phyloP scores from a whole-genome alignment of 352 stramenopile species.

The Pythium pyrilobum region DNA sequence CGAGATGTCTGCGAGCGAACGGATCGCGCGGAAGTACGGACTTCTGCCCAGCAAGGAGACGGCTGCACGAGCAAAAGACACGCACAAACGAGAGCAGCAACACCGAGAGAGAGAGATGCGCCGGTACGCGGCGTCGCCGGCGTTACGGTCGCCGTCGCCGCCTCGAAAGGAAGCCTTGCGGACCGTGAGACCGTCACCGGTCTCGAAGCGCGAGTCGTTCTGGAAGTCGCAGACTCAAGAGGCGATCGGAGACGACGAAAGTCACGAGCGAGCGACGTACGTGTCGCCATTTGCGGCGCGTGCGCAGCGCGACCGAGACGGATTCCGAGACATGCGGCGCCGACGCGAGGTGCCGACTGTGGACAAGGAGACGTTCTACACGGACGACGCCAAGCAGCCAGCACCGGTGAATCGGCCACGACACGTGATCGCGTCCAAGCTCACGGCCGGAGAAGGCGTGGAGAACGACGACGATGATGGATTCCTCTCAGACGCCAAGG shows the following conservation, averaged over 20 bases:
- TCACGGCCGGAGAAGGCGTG: conserved; percentile 14
- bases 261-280: conserved; percentile 15
- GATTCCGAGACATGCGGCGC: conserved; percentile 9
- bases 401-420: conserved; percentile 22
- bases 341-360: conserved; percentile 1
- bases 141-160: not conserved
- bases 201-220: conserved; percentile 11
- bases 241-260: not conserved
- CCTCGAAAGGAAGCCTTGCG: not conserved
- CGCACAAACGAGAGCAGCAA: not conserved
- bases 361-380: conserved; percentile 32
- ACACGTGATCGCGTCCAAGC: conserved; percentile 36
- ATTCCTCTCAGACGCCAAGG: conserved; percentile 62
- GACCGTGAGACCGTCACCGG: not conserved
- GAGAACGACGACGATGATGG: conserved; percentile 32
- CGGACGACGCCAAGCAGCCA: conserved; percentile 24
- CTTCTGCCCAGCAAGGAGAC: conserved; percentile 23
- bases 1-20: conserved; percentile 34
- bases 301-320: not conserved
- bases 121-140: not conserved
- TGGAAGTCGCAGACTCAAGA: conserved; percentile 8
- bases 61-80: not conserved
- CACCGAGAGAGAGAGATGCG: not conserved
- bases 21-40: conserved; percentile 63
- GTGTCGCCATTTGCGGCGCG: conserved; percentile 49